A percentile compares a stretch with the other conserved stretches of the same genome.
These are phyloP conservation scores for Populus tremula DNA, from an alignment of 345 rosid genomes.

Conservation along the genomic window DNA sequence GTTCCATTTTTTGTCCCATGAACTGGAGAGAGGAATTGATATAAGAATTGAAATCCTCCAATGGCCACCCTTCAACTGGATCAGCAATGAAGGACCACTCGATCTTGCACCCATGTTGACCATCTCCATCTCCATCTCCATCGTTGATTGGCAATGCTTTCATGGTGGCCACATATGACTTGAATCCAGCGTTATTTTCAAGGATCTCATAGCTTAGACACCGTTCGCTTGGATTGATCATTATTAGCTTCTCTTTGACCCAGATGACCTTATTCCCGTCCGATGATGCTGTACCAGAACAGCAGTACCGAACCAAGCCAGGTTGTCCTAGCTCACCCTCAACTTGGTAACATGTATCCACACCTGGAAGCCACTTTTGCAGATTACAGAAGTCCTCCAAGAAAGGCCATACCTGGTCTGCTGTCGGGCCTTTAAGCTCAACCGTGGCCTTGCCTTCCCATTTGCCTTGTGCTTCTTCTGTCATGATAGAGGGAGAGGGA, in stretches of 20 bases:
- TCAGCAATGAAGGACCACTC: conserved; percentile 27
- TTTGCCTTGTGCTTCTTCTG: conserved; percentile 5
- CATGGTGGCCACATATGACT: conserved; percentile 42
- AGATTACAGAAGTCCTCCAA: conserved; percentile 19
- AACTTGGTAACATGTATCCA: neutral
- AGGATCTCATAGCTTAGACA: conserved; percentile 18
- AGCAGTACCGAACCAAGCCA: conserved; percentile 13
- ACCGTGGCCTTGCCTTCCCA: conserved; percentile 16
- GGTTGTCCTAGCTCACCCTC: conserved; percentile 22
- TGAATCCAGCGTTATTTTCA: conserved; percentile 57
- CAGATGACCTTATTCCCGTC: neutral
- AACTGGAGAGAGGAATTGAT: conserved; percentile 34
- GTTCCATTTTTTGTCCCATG: conserved; percentile 51
- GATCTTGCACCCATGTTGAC: neutral
- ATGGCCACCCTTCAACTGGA: conserved; percentile 53
- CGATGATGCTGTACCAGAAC: neutral
- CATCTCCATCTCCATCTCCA: neutral
- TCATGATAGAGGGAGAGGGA: neutral
- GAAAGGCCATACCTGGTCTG: conserved; percentile 27
- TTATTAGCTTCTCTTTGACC: neutral
- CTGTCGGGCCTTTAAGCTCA: conserved; percentile 7
- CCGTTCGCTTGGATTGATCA: neutral
- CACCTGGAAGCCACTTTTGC: conserved; percentile 8
- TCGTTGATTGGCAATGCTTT: conserved; percentile 22
- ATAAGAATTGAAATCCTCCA: conserved; percentile 40